Percentiles rank a stretch among this genome's conserved stretches.
phyloP scores from a whole-genome alignment of 345 rosid species.

The Eucalyptus sideroxylon region DNA sequence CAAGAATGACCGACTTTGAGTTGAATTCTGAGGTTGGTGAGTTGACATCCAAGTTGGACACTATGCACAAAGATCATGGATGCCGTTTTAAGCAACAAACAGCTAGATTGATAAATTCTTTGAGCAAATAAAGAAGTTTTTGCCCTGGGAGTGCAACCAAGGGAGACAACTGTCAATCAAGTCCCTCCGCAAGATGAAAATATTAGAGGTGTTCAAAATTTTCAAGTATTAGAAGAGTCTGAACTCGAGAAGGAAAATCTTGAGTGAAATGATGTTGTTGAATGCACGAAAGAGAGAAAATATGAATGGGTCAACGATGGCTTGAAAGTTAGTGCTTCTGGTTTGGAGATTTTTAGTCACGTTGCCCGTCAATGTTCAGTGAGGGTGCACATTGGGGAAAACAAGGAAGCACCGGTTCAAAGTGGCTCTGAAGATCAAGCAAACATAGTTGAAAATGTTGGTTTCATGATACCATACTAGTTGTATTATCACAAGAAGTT shows the following conservation, averaged over 20 bases:
- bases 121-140: neutral
- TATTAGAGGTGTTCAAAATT: neutral
- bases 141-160: neutral
- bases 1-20: neutral
- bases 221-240: neutral
- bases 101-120: neutral
- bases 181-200: neutral
- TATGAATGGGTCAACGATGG: neutral
- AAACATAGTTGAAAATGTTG: neutral
- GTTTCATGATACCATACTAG: neutral
- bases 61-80: neutral
- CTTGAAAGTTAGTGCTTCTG: neutral
- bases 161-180: neutral
- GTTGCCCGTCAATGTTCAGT: neutral
- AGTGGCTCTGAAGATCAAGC: neutral
- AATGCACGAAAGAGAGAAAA: neutral
- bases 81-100: neutral
- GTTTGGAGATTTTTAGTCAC: neutral
- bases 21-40: neutral
- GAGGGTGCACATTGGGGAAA: neutral
- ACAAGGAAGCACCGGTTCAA: neutral
- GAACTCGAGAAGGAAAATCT: neutral
- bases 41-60: neutral
- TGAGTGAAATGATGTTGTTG: neutral
- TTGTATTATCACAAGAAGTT: neutral